Percentiles rank a stretch among this genome's conserved stretches.
Conservation (phyloP, 768 basidiomycete species). For the Trametes meyenii region DNA sequence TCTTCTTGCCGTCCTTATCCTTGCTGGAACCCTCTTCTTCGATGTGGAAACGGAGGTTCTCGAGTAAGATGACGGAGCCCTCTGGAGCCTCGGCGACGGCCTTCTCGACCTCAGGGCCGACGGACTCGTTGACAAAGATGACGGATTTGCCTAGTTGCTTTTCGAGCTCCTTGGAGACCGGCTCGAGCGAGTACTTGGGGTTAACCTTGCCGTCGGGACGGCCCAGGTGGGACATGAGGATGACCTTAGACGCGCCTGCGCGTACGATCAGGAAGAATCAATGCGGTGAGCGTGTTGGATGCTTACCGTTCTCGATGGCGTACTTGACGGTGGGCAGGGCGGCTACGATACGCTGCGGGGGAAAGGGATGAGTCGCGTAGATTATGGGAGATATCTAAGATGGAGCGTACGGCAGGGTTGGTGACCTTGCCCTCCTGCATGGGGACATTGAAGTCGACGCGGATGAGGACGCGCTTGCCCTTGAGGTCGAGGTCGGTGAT, state of each 20-base stretch:
- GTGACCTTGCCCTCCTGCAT: slow-evolving; percentile 91
- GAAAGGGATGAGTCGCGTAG: slow-evolving; percentile 14
- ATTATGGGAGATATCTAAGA: slow-evolving; percentile 13
- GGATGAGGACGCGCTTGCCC: slow-evolving; percentile 87
- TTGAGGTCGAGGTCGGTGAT: slow-evolving; percentile 90
- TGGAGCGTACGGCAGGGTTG: slow-evolving; percentile 83
- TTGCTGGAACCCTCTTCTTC: slow-evolving; percentile 96
- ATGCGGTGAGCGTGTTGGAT: neutral
- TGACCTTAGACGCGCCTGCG: slow-evolving; percentile 76
- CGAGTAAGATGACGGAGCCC: slow-evolving; percentile 86
- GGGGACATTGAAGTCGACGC: slow-evolving; percentile 96
- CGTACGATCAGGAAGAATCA: slow-evolving; percentile 12
- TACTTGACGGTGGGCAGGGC: slow-evolving; percentile 95
- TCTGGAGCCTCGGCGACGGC: slow-evolving; percentile 65
- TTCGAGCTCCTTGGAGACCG: slow-evolving; percentile 81
- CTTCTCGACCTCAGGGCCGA: slow-evolving; percentile 83
- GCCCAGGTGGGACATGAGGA: slow-evolving; percentile 98
- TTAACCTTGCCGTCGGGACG: slow-evolving; percentile 93
- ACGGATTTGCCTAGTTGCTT: slow-evolving; percentile 73
- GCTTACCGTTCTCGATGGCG: slow-evolving; percentile 80
- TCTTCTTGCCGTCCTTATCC: slow-evolving; percentile 93
- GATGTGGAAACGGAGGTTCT: slow-evolving; percentile 98
- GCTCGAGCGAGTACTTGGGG: slow-evolving; percentile 88
- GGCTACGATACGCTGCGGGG: slow-evolving; percentile 86
- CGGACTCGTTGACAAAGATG: slow-evolving; percentile 81